Base-by-base conservation (phyloP, 2,329 filamentous ascomycete genomes). In the Claviceps pazoutovae region DNA sequence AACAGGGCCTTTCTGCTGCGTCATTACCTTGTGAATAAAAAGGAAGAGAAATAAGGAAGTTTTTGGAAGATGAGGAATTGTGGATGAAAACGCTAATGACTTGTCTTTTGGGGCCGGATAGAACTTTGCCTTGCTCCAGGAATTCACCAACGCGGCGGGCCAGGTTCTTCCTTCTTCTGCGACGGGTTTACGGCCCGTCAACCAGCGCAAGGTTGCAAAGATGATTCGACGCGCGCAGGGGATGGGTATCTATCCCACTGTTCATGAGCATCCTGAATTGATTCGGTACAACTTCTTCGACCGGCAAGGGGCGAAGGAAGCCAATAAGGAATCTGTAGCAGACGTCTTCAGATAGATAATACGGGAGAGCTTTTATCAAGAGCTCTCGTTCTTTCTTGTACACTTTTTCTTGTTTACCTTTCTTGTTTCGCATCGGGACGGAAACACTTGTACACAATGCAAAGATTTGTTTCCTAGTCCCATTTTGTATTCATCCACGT, bases 121-220 rank as follows among this genome's bases (percentile, higher is more conserved):
- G 89, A 98, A 98, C 70, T 95, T 95, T 66, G 81, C 86, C 39
- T 80, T 98, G 55, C 85, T 97, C 69, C 86, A 86, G 36, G 89
- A 96, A 66, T 96, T 86, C 66, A 85, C 93, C 62, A 88, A 86
- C 0, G 70, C 83, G 11, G 86, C 88, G 71, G 93, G 91, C 49
- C 81, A 89, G 54, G 96, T 98, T 66, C 86, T 81, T 70, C 82
- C 85, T 65, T 75, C 79, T n/a, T 75, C 67, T 5, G 73, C 83
- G 23, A 97, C 90, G 0, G 88, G 88, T 14, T 73, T 98, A 55
- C 79, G 88, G 53, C 86, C 86, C 2, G 84, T 87, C 58, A 97
- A 97, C 73, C 93, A 98, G 73, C 79, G 93, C 59, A 89, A 85
- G 71, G 82, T 98, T 64, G 86, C 91, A 56, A 96, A 94, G 74